A percentile compares a stretch with the other conserved stretches of the same genome.
phyloP scores from a whole-genome alignment of 352 stramenopile genomes.

The Phytophthora pluvialis region DNA sequence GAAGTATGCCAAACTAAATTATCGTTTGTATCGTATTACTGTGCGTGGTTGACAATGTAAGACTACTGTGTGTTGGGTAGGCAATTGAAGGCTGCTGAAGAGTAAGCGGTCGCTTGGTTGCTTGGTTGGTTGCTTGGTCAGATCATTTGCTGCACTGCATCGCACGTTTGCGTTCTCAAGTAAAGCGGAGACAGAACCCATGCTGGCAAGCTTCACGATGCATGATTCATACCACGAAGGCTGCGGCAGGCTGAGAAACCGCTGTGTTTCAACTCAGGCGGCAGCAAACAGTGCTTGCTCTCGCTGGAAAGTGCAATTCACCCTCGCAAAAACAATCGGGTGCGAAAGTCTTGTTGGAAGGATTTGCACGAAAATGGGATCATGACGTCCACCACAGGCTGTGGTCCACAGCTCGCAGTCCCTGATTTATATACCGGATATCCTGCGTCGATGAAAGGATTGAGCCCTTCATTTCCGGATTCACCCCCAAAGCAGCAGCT shows the following conservation, averaged over 20 bases:
- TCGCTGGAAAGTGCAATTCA: constrained; percentile 3
- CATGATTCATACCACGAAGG: background rate
- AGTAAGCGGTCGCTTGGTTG: too few relatives aligned
- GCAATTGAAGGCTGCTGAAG: too few relatives aligned
- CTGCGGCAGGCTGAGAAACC: background rate
- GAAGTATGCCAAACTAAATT: too few relatives aligned
- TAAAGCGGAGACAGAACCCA: too few relatives aligned
- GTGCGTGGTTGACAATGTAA: too few relatives aligned
- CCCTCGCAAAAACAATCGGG: background rate
- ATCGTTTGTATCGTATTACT: too few relatives aligned
- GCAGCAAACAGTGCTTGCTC: constrained; percentile 6
- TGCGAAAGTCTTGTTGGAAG: background rate
- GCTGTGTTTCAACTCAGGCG: constrained; percentile 5
- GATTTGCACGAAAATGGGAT: constrained; percentile 15
- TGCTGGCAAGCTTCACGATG: background rate
- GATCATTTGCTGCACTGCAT: background rate
- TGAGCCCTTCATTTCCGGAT: constrained; percentile 14
- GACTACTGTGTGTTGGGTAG: too few relatives aligned
- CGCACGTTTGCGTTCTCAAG: background rate
- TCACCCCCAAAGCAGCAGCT: constrained; percentile 1
- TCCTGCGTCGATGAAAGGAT: background rate
- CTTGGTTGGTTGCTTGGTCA: too few relatives aligned
- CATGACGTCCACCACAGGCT: too few relatives aligned
- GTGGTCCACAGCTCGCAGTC: background rate
- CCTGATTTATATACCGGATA: constrained; percentile 4